Conservation (phyloP, 2,329 filamentous ascomycete genomes). For the Botryotinia globosa region DNA sequence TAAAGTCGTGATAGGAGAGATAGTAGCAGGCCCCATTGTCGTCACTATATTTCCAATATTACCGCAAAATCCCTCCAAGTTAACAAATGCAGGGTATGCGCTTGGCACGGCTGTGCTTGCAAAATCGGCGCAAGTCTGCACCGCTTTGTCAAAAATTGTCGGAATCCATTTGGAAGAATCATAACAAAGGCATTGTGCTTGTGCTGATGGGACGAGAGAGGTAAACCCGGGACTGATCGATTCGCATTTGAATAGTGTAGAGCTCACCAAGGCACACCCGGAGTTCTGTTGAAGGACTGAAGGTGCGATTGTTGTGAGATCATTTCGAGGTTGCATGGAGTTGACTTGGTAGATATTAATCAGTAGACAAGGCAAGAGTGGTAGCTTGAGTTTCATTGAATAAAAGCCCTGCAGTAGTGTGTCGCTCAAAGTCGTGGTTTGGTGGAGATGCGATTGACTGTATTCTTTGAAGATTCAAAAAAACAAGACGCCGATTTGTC, state of each 20-base stretch:
- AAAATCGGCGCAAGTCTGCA: conserved; percentile 29
- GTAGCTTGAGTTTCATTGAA: conserved; percentile 12
- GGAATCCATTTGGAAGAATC: conserved; percentile 30
- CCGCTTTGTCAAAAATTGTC: conserved; percentile 29
- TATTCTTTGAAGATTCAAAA: neutral
- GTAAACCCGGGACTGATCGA: conserved; percentile 30
- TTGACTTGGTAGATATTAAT: neutral
- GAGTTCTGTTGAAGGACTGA: conserved; percentile 24
- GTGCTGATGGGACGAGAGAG: conserved; percentile 25
- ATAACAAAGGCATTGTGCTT: conserved; percentile 36
- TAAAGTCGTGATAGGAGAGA: neutral
- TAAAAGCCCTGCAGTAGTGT: neutral
- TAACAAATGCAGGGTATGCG: conserved; percentile 24
- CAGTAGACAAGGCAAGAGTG: conserved; percentile 8
- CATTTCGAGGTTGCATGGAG: neutral
- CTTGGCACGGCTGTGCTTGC: conserved; percentile 23
- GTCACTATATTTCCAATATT: conserved; percentile 3
- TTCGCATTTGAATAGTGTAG: conserved; percentile 30
- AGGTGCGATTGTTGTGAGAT: conserved; percentile 10
- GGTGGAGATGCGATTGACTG: neutral
- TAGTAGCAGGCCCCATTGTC: neutral
- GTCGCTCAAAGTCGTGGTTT: neutral
- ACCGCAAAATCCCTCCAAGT: conserved; percentile 28
- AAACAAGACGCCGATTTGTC: neutral
- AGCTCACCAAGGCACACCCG: conserved; percentile 25